Conservation (phyloP, 495 filamentous ascomycete genomes). For the Podospora comata region DNA sequence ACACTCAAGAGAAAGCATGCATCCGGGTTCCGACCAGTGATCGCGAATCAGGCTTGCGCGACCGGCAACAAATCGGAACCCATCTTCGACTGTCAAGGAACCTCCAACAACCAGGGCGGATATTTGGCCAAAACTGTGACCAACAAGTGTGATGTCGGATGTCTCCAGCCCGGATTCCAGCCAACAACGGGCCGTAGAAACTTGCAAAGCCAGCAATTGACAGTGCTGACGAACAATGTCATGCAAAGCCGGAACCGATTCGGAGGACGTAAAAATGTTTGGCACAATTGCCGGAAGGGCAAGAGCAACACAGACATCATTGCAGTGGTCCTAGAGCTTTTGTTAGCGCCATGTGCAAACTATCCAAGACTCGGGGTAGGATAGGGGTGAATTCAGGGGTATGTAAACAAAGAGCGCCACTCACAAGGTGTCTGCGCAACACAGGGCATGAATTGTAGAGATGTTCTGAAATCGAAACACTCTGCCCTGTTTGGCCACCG, state of each 20-base stretch:
- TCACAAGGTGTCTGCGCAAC: conserved; percentile 23
- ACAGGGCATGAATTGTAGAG: conserved; percentile 34
- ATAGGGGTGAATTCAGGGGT: too few species aligned
- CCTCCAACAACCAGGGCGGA: conserved; percentile 47
- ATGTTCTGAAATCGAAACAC: conserved; percentile 34
- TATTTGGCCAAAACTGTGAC: conserved; percentile 55
- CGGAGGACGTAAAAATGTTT: conserved; percentile 39
- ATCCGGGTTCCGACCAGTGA: conserved; percentile 42
- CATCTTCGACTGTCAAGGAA: conserved; percentile 37
- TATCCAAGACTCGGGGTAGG: too few species aligned
- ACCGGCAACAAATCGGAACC: conserved; percentile 37
- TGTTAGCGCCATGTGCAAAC: too few species aligned
- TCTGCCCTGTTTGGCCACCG: conserved; percentile 45
- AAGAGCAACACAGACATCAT: conserved; percentile 37
- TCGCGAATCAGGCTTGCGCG: conserved; percentile 41
- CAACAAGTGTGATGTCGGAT: conserved; percentile 36
- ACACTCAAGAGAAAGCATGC: conserved; percentile 49
- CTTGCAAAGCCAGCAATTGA: conserved; percentile 48
- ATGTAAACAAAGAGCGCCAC: too few species aligned
- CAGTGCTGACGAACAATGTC: conserved; percentile 47
- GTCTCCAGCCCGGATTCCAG: conserved; percentile 45
- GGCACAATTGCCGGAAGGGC: conserved; percentile 46
- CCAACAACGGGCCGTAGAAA: conserved; percentile 49
- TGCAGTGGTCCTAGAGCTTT: neutral
- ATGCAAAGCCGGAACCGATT: conserved; percentile 18